phyloP scores from a whole-genome alignment of 2,329 filamentous ascomycete species.

The Lachnellula suecica region DNA sequence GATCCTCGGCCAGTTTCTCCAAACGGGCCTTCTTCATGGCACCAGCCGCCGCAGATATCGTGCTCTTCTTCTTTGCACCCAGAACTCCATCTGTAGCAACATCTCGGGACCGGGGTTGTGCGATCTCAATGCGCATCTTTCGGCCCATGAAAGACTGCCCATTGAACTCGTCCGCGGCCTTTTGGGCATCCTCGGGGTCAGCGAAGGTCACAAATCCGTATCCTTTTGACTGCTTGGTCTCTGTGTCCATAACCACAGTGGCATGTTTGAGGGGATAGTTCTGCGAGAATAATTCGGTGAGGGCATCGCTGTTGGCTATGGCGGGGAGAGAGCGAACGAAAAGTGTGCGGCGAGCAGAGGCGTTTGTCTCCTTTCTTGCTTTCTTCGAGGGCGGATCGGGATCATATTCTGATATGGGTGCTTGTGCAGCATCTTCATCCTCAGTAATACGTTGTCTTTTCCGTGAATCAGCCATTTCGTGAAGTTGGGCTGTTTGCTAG shows the following conservation, averaged over 20 bases:
- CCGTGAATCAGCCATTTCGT: slow-evolving; percentile 15
- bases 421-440: slow-evolving; percentile 19
- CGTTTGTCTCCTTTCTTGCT: slow-evolving; percentile 54
- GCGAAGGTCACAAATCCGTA: slow-evolving; percentile 98
- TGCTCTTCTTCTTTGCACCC: slow-evolving; percentile 35
- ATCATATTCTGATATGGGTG: slow-evolving; percentile 13
- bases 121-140: slow-evolving; percentile 82
- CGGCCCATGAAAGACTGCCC: slow-evolving; percentile 75
- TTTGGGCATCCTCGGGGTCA: slow-evolving; percentile 84
- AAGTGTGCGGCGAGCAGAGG: slow-evolving; percentile 60
- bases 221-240: slow-evolving; percentile 84
- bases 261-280: slow-evolving; percentile 95
- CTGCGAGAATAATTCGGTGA: slow-evolving; percentile 90
- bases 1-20: slow-evolving; percentile 59
- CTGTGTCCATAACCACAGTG: slow-evolving; percentile 82
- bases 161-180: slow-evolving; percentile 79
- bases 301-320: slow-evolving; percentile 73
- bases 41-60: slow-evolving; percentile 36
- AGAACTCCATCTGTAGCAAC: slow-evolving; percentile 47
- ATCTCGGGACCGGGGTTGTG: slow-evolving; percentile 78
- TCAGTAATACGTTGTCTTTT: slow-evolving; percentile 29
- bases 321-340: slow-evolving; percentile 88
- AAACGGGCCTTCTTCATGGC: slow-evolving; percentile 52
- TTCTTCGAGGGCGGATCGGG: slow-evolving; percentile 48
- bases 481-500: not conserved